Conservation (phyloP, 106 monocot genomes). For the Allium fistulosum region DNA sequence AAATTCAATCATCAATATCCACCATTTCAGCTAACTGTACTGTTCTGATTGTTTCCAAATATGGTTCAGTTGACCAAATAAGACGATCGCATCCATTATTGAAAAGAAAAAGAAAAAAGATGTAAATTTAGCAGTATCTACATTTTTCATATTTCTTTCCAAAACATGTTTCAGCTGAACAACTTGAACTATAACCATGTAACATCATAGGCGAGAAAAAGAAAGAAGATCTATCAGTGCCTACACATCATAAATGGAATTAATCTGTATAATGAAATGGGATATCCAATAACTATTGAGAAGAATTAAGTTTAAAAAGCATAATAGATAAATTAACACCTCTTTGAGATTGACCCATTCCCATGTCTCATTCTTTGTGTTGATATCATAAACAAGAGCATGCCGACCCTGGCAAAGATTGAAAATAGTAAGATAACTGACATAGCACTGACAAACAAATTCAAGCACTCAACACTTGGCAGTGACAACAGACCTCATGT, state of each 20-base stretch:
- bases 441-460: neutral
- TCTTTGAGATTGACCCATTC: conserved; percentile 73
- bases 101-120: too few species aligned
- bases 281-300: too few species aligned
- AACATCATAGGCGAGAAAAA: too few species aligned
- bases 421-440: neutral
- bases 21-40: neutral
- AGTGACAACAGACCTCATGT: conserved; percentile 4
- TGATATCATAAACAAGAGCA: conserved; percentile 67
- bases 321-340: conserved; percentile 8
- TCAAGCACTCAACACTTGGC: conserved; percentile 4
- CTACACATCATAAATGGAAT: too few species aligned
- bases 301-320: too few species aligned
- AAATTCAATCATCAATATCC: neutral
- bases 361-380: conserved; percentile 55
- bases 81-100: too few species aligned
- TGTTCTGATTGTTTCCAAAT: neutral
- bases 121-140: too few species aligned
- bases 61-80: neutral
- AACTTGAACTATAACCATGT: too few species aligned
- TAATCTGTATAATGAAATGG: too few species aligned
- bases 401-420: conserved; percentile 30
- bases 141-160: too few species aligned
- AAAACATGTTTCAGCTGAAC: too few species aligned
- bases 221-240: too few species aligned